A percentile compares a stretch with the other conserved stretches of the same genome.
Conservation (phyloP, 2,329 filamentous ascomycete species). For the Ascochyta koolunga region DNA sequence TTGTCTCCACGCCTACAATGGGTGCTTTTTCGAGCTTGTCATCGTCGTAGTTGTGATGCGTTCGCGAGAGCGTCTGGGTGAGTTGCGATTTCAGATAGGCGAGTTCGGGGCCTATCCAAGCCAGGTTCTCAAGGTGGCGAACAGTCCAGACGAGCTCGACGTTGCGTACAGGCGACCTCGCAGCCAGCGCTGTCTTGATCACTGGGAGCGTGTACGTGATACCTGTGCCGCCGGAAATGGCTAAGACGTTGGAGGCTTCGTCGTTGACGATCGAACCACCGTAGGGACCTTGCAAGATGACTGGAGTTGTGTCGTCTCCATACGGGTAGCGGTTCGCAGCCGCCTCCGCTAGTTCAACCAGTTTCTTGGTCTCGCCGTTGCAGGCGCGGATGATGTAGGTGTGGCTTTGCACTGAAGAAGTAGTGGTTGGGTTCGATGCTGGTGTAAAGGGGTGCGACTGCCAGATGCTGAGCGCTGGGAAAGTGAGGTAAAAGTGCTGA, state of each 20-base stretch:
- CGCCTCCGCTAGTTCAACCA: slow-evolving; percentile 28
- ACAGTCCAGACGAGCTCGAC: slow-evolving; percentile 35
- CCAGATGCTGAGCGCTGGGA: slow-evolving; percentile 69
- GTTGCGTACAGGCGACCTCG: slow-evolving; percentile 8
- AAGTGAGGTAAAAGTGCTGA: slow-evolving; percentile 74
- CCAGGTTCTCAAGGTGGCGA: slow-evolving; percentile 29
- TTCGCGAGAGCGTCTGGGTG: neutral
- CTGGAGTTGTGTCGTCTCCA: slow-evolving; percentile 10
- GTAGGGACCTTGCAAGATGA: slow-evolving; percentile 38
- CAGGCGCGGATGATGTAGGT: slow-evolving; percentile 39
- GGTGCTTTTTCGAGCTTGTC: neutral
- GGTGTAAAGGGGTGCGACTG: slow-evolving; percentile 71
- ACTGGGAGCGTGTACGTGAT: slow-evolving; percentile 38
- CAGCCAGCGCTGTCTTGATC: slow-evolving; percentile 20
- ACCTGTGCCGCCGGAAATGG: slow-evolving; percentile 39
- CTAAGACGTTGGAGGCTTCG: slow-evolving; percentile 30
- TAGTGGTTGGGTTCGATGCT: slow-evolving; percentile 8
- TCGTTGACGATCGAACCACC: slow-evolving; percentile 22
- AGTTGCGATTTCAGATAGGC: slow-evolving; percentile 22
- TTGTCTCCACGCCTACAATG: neutral
- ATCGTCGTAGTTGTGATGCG: neutral
- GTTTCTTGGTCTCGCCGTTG: slow-evolving; percentile 36
- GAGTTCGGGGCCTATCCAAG: slow-evolving; percentile 30
- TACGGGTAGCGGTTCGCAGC: slow-evolving; percentile 9
- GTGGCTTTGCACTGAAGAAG: slow-evolving; percentile 20